Evolutionary conservation across 1,284 basidiomycete genomes (phyloP).

Genomic region (Rhodotorula sp.): DNA sequence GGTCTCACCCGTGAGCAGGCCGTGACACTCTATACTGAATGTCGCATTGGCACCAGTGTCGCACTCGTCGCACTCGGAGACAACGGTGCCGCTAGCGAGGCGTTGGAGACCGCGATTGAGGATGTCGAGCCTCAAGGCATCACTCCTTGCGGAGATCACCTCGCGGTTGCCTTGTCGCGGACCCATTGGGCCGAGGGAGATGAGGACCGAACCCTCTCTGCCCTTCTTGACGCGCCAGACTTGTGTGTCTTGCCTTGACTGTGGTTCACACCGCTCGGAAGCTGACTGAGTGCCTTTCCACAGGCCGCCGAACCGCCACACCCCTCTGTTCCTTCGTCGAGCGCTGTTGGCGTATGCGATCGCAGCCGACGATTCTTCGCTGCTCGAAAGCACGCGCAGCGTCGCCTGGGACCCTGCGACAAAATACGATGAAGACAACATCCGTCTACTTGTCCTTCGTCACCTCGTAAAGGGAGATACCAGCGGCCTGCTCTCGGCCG

Average conservation of each 20-base stretch:
- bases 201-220: slow-evolving; percentile 20
- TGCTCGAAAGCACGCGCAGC: slow-evolving; percentile 10
- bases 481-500: slow-evolving; percentile 15
- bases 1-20: slow-evolving; percentile 24
- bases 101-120: slow-evolving; percentile 30
- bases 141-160: slow-evolving; percentile 10
- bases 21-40: slow-evolving; percentile 29
- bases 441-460: slow-evolving; percentile 11
- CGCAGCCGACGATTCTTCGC: slow-evolving; percentile 19
- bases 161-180: slow-evolving; percentile 13
- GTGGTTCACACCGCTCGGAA: background rate
- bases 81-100: slow-evolving; percentile 12
- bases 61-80: slow-evolving; percentile 29
- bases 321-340: slow-evolving; percentile 36
- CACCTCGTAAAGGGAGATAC: slow-evolving; percentile 19
- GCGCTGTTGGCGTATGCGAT: slow-evolving; percentile 30
- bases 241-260: slow-evolving; percentile 11
- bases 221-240: slow-evolving; percentile 33
- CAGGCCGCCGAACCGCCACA: slow-evolving; percentile 4
- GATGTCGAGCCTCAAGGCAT: slow-evolving; percentile 21
- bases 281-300: background rate
- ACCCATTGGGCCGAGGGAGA: slow-evolving; percentile 30
- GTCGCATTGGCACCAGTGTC: slow-evolving; percentile 30
- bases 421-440: slow-evolving; percentile 28
- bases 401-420: slow-evolving; percentile 8